Conservation (phyloP, 2,329 filamentous ascomycete species). For the Penicillium sp. region DNA sequence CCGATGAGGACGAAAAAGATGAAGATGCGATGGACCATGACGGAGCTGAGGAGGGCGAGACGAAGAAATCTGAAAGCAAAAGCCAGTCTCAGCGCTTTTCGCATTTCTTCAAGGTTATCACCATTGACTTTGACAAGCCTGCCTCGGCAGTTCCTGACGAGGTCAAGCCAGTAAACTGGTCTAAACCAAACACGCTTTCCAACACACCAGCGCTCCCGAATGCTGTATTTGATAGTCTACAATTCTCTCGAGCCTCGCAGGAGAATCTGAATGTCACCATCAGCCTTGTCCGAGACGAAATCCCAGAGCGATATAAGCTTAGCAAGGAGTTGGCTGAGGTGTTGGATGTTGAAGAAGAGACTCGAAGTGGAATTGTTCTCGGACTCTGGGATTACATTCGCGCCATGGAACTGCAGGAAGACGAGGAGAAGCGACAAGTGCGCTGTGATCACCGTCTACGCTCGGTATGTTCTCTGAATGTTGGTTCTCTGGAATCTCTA, state of each 20-base stretch:
- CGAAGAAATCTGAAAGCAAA: slow-evolving; percentile 30
- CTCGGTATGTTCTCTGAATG: slow-evolving; percentile 56
- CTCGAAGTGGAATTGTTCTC: slow-evolving; percentile 82
- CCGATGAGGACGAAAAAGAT: slow-evolving; percentile 48
- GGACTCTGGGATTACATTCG: slow-evolving; percentile 95
- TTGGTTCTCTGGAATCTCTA: not conserved
- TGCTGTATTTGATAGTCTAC: slow-evolving; percentile 83
- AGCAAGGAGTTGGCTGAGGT: slow-evolving; percentile 78
- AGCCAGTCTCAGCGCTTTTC: slow-evolving; percentile 45
- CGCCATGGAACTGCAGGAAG: slow-evolving; percentile 80
- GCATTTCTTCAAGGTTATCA: slow-evolving; percentile 54
- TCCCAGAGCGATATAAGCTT: slow-evolving; percentile 78
- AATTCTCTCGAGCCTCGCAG: slow-evolving; percentile 88
- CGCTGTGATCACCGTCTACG: slow-evolving; percentile 81
- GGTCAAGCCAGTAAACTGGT: slow-evolving; percentile 70
- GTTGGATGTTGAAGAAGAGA: slow-evolving; percentile 81
- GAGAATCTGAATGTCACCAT: slow-evolving; percentile 90
- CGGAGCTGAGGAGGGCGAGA: slow-evolving; percentile 35
- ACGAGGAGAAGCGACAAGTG: slow-evolving; percentile 91
- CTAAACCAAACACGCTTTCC: slow-evolving; percentile 64
- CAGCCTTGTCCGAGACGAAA: slow-evolving; percentile 80
- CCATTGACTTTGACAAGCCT: slow-evolving; percentile 52
- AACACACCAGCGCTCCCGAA: slow-evolving; percentile 59
- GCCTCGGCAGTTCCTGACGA: slow-evolving; percentile 44
- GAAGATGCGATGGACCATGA: slow-evolving; percentile 62